Evolutionary conservation across 306 rosid species (phyloP), one percentile per base, ranked within the genome.

Genomic region (Quercus wislizeni): DNA sequence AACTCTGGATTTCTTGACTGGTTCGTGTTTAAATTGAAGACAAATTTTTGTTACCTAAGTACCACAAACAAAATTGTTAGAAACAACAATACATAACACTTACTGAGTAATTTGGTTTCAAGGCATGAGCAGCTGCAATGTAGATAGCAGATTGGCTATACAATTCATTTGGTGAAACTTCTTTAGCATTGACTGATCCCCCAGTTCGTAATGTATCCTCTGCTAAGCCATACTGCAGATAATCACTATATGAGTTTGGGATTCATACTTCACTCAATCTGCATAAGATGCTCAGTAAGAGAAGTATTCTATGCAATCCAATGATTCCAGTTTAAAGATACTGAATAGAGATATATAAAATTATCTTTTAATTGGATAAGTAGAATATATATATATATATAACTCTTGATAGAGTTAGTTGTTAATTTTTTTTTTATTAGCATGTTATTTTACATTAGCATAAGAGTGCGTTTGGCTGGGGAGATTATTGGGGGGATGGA

Each of bases 61-160:
- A 71, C 70, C 75, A 71, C 21, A 27, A 76, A 15, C 23, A 69
- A 68, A 76, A 68, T 38, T 61, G 55, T 7, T 74, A 80, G 57
- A 72, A 76, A 81, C 76, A 41, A 67, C 55, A 59, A 41, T 11
- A 78, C 59, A 54, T 67, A 67, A 55, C 31, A 57, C 92, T 85
- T 89, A 95, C 99, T 56, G 93, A 91, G 87, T 96, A 95, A 78
- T 79, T 95, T 69, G 99, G 94, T 85, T 93, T 95, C 87, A 95
- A 82, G 58, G 99, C 97, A 89, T 95, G 99, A 73, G 99, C 97
- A 88, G 99, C 97, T 41, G 98, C 98, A 82, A 96, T 96, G 86
- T 96, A 93, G 83, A 96, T 95, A 28, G 99, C 99, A 58, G 99
- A 96, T 87, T 96, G 99, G 88, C 99, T 91, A 89, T 96, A 96